Conservation (phyloP, 305 asterid genomes). For the Solanum hybrid region DNA sequence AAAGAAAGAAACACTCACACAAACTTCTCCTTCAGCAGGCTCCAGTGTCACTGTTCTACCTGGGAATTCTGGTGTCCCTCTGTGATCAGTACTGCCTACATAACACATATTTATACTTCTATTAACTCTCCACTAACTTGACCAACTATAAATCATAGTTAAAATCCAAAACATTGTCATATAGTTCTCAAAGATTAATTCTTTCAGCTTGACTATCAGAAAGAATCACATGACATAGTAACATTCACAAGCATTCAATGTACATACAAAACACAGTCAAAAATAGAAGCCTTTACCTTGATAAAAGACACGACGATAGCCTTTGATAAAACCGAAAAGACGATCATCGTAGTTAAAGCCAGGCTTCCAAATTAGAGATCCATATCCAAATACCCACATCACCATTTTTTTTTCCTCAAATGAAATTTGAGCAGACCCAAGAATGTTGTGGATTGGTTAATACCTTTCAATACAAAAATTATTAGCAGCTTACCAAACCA, state of each 20-base stretch:
- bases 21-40: slow-evolving; percentile 69
- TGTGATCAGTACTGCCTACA: slow-evolving; percentile 93
- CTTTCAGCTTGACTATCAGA: neutral
- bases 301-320: slow-evolving; percentile 85
- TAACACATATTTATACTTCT: neutral
- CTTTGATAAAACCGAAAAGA: slow-evolving; percentile 73
- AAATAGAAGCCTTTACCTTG: slow-evolving; percentile 38
- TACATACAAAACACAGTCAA: neutral
- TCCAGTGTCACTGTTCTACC: slow-evolving; percentile 92
- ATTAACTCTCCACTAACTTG: neutral
- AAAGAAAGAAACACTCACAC: slow-evolving; percentile 32
- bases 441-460: neutral
- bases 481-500: neutral
- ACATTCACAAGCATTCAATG: neutral
- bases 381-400: slow-evolving; percentile 97
- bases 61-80: slow-evolving; percentile 88
- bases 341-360: slow-evolving; percentile 77
- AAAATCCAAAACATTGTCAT: too few species aligned
- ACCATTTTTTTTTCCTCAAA: slow-evolving; percentile 32
- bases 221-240: neutral
- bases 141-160: neutral
- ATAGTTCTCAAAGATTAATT: neutral
- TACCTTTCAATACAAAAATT: neutral
- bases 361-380: slow-evolving; percentile 91
- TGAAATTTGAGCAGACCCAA: neutral